Base-by-base conservation (phyloP, 2,329 filamentous ascomycete genomes). In the Aspergillus fijiensis region DNA sequence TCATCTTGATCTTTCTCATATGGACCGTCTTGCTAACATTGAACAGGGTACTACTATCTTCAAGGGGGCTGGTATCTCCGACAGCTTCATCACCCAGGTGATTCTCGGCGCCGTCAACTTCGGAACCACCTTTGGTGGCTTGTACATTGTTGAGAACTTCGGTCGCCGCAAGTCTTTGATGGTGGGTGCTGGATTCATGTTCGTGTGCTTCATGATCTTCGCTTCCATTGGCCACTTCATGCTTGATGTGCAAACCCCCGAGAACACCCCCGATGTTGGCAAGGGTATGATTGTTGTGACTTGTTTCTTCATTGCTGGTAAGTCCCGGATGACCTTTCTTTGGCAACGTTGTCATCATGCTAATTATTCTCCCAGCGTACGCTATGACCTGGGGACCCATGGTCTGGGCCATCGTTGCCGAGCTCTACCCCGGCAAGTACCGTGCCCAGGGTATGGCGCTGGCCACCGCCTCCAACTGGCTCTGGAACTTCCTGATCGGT, bases 381-480 rank as follows among this genome's bases (percentile, higher is more conserved):
- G 89, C 88, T 21, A 78, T 80, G 49, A 89, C 87, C 2, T 91
- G 87, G 87, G 88, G 88, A 12, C 88, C 88, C 0, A 80, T 81
- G 67, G 70, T 80, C 9, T 82, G 80, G 80, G 74, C 80, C 1
- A 79, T 82, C 33, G 75, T 75, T 23, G 74, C 75, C 6, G 77
- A 80, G 60, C 65, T 80, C 4, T 79, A 77, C 70, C 77, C 77
- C 1, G 73, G 71, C 16, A 75, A 77, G 60, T 78, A 77, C 62
- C 85, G 90, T 71, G 89, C 89, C 60, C 91, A 91, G 76, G 87
- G 87, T 60, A 90, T 92, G 84, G 90, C 89, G 1, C 77, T 92
- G n/a, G 88, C 89, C n/a, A 91, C 89, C 6, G 85, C 89, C 0
- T 86, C 88, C 19, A 93, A 93, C 77, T 93, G 90, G 90, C 60